Evolutionary conservation across 225 moss, liverwort and hornwort species (phyloP), one percentile per base, ranked within the genome.

Genomic region (Sphagnum tenellum): DNA sequence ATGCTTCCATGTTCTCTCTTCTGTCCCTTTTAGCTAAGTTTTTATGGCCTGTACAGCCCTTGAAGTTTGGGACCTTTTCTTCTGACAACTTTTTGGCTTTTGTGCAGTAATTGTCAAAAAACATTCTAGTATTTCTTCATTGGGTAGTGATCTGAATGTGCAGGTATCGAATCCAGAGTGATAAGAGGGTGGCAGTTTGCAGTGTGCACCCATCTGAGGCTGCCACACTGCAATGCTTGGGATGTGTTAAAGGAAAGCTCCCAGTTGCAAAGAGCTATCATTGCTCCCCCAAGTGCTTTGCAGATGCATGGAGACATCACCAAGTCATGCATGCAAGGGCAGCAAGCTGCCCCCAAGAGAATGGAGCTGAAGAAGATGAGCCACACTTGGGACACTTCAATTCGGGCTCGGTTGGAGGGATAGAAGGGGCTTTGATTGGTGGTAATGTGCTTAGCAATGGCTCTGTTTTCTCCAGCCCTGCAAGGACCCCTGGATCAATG

Each of bases 271-370:
- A 96, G 80, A 96, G 95, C 75, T 90, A 88, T 69, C 95, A 96
- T 61, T 96, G 95, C 76, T 85, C 92, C 69, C 75, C 89, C 52
- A 96, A 90, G 76, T 96, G 95, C 73, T 96, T 96, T 61, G 76
- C 84, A 12, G 95, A 96, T 71, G 88, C 95, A 92, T 96, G 95
- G 95, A 76, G 95, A 62, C 88, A 89, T 61, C 95, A 96, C 66
- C 75, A 89, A 50, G 74, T 81, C 51, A 96, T 96, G 92, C 95
- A 96, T 73, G 86, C 86, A 70, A 88, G 90, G 69, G 92, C 95
- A 7, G 78, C 89, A 3, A 69, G 74, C 2, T 86, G 82, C 65
- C 88, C 90, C 58, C 92, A 88, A 69, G 95, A 96, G 75, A 96
- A 96, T 70, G 92, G 95, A 48, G 71, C 87, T 1, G 95, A 96